phyloP scores from a whole-genome alignment of 495 filamentous ascomycete genomes.

The Podospora tetraspora region DNA sequence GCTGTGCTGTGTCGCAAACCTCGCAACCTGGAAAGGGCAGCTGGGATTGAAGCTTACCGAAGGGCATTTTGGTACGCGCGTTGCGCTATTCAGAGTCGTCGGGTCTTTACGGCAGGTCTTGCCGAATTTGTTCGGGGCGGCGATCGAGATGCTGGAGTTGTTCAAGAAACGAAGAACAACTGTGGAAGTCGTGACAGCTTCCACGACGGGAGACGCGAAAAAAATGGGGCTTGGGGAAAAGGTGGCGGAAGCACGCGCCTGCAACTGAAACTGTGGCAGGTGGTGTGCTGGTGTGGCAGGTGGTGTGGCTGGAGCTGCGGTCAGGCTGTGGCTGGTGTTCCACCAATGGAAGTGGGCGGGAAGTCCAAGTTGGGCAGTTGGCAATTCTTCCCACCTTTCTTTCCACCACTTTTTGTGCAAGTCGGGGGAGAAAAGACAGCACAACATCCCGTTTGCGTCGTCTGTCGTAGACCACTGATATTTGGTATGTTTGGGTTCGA shows the following conservation, averaged over 20 bases:
- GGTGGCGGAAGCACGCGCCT: not conserved
- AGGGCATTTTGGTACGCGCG: slow-evolving; percentile 17
- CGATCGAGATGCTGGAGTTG: not conserved
- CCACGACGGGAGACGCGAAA: not conserved
- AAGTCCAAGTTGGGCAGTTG: not conserved
- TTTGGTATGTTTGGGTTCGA: not conserved
- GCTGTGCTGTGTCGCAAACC: not conserved
- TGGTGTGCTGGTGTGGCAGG: too few species aligned
- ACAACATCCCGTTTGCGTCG: not conserved
- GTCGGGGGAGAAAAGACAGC: not conserved
- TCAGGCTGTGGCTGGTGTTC: not conserved
- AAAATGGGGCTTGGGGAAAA: slow-evolving; percentile 5
- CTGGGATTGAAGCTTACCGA: slow-evolving; percentile 16
- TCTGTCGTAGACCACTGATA: not conserved
- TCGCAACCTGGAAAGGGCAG: not conserved
- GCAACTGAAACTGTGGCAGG: not conserved
- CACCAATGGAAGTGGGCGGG: not conserved
- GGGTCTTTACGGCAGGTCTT: not conserved
- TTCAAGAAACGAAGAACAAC: not conserved
- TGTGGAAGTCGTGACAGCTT: slow-evolving; percentile 2
- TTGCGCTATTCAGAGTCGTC: not conserved
- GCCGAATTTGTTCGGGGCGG: not conserved
- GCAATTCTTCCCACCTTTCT: not conserved
- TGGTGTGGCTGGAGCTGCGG: not conserved
- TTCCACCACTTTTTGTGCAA: not conserved